Evolutionary conservation across 2,329 filamentous ascomycete species (phyloP), one percentile per base, ranked within the genome.

Genomic region (Dactylonectria macrodidyma): DNA sequence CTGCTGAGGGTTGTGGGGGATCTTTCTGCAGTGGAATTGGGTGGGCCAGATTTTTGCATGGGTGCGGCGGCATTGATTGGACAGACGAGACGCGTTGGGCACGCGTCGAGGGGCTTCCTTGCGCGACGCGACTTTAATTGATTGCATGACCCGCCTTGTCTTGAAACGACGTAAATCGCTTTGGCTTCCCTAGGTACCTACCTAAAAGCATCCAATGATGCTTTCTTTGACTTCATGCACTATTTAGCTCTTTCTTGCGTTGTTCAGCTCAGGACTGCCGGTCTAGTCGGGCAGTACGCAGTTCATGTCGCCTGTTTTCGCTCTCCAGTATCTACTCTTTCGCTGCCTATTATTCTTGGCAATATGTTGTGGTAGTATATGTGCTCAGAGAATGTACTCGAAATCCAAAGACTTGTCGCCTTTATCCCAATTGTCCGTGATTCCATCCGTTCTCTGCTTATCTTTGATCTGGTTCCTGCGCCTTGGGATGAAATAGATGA

Each of bases 61-160:
- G 59, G 73, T 56, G 70, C 16, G 61, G 69, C 58, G 55, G 26
- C 30, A 38, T 30, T 59, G 36, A 56, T 54, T 65, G 63, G 62
- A 47, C 41, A 55, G 47, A 63, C 48, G 62, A 57, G 68, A 67
- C 80, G 80, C 79, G 79, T 75, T 38, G 1, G 10, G 26, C 54
- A 65, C 78, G 78, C 78, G 78, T 78, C 72, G 71, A 74, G 75
- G 76, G 77, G 76, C 68, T 69, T 51, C 24, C 34, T 65, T 65
- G 66, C 72, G 68, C 65, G 72, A 77, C 80, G 71, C 77, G 79
- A 75, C 73, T 80, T 82, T 79, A 80, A 83, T 81, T 82, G 80
- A 81, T 73, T 82, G 79, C 80, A 79, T 77, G 62, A 61, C 22
- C 16, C 47, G 44, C 9, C 30, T 48, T 14, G 33, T 22, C 22